phyloP scores from a whole-genome alignment of 2,329 filamentous ascomycete genomes.

The Exserohilum rostratum region DNA sequence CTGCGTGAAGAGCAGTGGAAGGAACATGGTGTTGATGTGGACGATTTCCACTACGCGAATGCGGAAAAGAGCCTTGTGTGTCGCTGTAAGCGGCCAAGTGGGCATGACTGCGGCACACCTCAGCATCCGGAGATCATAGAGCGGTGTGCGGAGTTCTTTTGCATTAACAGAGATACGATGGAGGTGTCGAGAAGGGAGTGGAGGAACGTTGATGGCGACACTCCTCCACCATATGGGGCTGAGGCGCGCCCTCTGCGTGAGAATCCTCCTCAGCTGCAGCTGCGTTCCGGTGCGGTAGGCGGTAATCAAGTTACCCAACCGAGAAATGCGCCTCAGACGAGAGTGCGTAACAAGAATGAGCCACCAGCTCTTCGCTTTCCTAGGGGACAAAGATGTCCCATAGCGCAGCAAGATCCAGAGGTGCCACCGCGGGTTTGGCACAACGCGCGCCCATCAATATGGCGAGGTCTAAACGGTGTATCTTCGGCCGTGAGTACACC shows the following conservation, averaged over 20 bases:
- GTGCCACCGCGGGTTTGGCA: slow-evolving; percentile 24
- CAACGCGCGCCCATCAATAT: slow-evolving; percentile 19
- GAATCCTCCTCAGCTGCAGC: not conserved
- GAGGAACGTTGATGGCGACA: slow-evolving; percentile 4
- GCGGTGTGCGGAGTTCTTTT: slow-evolving; percentile 24
- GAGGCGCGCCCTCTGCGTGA: not conserved
- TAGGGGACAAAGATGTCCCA: not conserved
- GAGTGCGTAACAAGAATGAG: not conserved
- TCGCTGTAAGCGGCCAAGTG: slow-evolving; percentile 13
- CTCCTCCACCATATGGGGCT: slow-evolving; percentile 3
- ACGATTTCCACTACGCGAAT: slow-evolving; percentile 23
- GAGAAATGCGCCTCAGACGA: not conserved
- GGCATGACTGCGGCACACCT: slow-evolving; percentile 3
- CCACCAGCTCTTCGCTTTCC: not conserved
- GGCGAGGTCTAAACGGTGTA: not conserved
- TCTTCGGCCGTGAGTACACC: slow-evolving; percentile 20
- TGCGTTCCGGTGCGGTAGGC: not conserved
- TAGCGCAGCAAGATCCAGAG: slow-evolving; percentile 2
- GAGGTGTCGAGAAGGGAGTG: slow-evolving; percentile 20
- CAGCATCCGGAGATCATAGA: slow-evolving; percentile 19
- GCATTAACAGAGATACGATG: not conserved
- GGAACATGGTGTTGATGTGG: slow-evolving; percentile 2
- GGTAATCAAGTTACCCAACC: not conserved
- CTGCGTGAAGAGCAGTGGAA: slow-evolving; percentile 6
- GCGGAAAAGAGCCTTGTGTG: slow-evolving; percentile 18